Conservation (phyloP, 1,284 basidiomycete genomes). For the Phaffia rhodozyma region DNA sequence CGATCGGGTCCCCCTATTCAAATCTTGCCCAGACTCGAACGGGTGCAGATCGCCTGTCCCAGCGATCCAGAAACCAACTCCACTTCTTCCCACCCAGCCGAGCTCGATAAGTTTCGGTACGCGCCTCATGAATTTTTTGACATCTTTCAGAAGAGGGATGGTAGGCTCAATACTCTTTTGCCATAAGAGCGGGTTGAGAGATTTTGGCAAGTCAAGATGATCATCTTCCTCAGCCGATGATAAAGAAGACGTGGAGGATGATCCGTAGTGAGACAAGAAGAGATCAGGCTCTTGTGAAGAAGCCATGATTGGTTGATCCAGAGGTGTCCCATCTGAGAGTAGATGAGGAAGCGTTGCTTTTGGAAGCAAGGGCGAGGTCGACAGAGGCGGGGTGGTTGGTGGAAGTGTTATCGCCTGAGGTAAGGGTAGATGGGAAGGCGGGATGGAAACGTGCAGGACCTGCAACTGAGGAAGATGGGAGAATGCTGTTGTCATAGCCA, state of each 20-base stretch:
- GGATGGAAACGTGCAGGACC: constrained; percentile 13
- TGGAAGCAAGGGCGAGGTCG: constrained; percentile 3
- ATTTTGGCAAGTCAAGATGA: not conserved
- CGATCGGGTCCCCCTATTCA: not conserved
- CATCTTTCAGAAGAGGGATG: constrained; percentile 3
- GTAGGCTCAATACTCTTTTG: constrained; percentile 8
- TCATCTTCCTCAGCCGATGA: too few relatives aligned
- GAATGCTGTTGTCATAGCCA: constrained; percentile 11
- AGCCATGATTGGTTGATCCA: not conserved
- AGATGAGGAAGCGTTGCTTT: not conserved
- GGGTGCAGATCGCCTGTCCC: not conserved
- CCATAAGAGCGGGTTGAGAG: not conserved
- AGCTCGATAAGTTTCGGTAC: constrained; percentile 11
- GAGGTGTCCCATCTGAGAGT: not conserved
- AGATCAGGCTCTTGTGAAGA: not conserved
- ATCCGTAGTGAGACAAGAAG: not conserved
- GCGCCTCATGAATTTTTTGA: constrained; percentile 9
- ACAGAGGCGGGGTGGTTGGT: not conserved
- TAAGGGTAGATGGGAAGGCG: constrained; percentile 2
- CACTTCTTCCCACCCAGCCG: constrained; percentile 14
- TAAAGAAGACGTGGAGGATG: too few relatives aligned
- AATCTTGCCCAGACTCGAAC: not conserved
- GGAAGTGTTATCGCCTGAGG: not conserved
- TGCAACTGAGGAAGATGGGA: constrained; percentile 3
- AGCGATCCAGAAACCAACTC: constrained; percentile 11